Percentiles rank a stretch among this genome's conserved stretches.
Evolutionary conservation across 2,329 filamentous ascomycete genomes (phyloP).

Genomic region (Aurifilum marmelostoma): DNA sequence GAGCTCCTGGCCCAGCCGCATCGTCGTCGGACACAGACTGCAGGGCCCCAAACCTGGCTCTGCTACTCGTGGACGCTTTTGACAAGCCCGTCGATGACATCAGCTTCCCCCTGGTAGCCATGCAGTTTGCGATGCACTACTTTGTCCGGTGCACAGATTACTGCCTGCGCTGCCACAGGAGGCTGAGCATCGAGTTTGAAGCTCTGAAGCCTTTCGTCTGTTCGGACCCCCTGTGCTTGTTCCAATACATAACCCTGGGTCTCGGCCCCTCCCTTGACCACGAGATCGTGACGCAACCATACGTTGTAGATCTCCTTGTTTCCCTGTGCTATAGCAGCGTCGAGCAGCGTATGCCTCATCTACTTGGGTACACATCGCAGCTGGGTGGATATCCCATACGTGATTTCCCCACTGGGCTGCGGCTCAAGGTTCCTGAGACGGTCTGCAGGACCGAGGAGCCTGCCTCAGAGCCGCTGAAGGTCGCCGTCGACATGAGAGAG

Average conservation of each 20-base stretch:
- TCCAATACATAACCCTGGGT: slow-evolving; percentile 85
- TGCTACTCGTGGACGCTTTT: slow-evolving; percentile 16
- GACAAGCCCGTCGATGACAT: slow-evolving; percentile 33
- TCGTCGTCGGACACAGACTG: slow-evolving; percentile 30
- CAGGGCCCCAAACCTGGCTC: slow-evolving; percentile 14
- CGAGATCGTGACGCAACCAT: slow-evolving; percentile 77
- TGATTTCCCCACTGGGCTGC: slow-evolving; percentile 48
- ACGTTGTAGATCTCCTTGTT: slow-evolving; percentile 81
- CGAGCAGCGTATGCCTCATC: not conserved
- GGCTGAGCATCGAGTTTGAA: slow-evolving; percentile 65
- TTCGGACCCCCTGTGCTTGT: slow-evolving; percentile 73
- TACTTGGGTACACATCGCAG: fast-evolving
- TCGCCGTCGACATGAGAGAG: slow-evolving; percentile 29
- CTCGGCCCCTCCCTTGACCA: slow-evolving; percentile 85
- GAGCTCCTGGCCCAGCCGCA: slow-evolving; percentile 34
- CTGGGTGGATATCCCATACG: slow-evolving; percentile 41
- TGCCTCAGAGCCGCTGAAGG: slow-evolving; percentile 16
- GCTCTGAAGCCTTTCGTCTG: slow-evolving; percentile 82
- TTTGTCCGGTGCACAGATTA: slow-evolving; percentile 83
- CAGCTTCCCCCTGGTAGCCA: slow-evolving; percentile 61
- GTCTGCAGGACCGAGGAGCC: not conserved
- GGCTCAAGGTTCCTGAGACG: slow-evolving; percentile 39
- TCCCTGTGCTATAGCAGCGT: slow-evolving; percentile 76
- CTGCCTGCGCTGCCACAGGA: slow-evolving; percentile 82
- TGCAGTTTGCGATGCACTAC: slow-evolving; percentile 78